Conservation (phyloP, 148 eudicot genomes). For the Bassia scoparia region DNA sequence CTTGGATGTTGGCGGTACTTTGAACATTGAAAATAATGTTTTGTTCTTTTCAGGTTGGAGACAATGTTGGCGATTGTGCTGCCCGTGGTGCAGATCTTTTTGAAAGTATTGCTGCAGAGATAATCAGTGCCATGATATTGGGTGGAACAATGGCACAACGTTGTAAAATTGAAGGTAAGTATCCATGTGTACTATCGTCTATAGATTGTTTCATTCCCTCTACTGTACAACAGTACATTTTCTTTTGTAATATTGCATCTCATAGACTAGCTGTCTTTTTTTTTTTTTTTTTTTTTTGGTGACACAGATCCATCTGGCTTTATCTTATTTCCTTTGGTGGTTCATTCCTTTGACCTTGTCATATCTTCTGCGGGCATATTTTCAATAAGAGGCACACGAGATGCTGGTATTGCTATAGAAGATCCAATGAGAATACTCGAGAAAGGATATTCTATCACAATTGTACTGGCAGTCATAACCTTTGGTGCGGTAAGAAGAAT, state of each 20-base stretch:
- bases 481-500: conserved; percentile 74
- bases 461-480: conserved; percentile 79
- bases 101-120: conserved; percentile 99
- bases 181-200: not conserved
- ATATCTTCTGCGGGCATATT: conserved; percentile 91
- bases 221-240: not conserved
- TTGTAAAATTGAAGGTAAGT: conserved; percentile 90
- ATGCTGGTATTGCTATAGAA: conserved; percentile 53
- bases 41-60: conserved; percentile 70
- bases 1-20: not conserved
- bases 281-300: conserved; percentile 24
- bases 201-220: conserved; percentile 3
- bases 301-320: conserved; percentile 96
- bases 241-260: conserved; percentile 2
- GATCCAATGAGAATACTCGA: conserved; percentile 96
- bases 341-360: conserved; percentile 93
- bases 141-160: conserved; percentile 97
- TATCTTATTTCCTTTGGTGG: conserved; percentile 95
- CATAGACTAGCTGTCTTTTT: conserved; percentile 19
- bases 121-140: conserved; percentile 97
- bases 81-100: conserved; percentile 99
- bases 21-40: not conserved
- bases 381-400: conserved; percentile 81
- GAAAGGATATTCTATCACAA: conserved; percentile 90
- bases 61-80: conserved; percentile 99